These are phyloP conservation scores for Talaromyces sp. DNA, from an alignment of 2,329 filamentous ascomycete genomes.

Conservation along the genomic window DNA sequence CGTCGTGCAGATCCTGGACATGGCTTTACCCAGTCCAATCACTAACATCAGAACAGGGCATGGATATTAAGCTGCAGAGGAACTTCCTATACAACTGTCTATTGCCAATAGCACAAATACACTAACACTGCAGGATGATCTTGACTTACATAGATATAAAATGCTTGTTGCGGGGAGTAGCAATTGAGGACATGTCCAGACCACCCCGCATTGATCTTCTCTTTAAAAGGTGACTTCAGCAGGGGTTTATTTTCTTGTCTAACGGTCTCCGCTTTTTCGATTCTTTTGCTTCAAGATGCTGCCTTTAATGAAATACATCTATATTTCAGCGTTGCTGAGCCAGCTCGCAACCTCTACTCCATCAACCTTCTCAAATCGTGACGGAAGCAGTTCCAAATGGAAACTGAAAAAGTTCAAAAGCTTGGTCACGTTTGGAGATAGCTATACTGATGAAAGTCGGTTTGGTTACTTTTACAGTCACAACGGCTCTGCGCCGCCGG, in stretches of 20 bases:
- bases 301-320: not conserved
- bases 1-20: not conserved
- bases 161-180: not conserved
- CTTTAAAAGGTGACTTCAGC: not conserved
- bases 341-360: not conserved
- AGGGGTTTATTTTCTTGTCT: not conserved
- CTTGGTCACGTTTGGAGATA: slow-evolving; percentile 70
- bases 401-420: slow-evolving; percentile 56
- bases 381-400: slow-evolving; percentile 21
- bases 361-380: not conserved
- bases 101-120: not conserved
- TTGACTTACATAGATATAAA: not conserved
- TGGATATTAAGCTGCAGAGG: not conserved
- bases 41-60: not conserved
- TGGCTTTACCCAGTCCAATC: not conserved
- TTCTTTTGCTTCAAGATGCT: not conserved
- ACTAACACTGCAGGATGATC: not conserved
- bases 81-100: not conserved
- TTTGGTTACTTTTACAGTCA: slow-evolving; percentile 61
- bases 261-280: no score
- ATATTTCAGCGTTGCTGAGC: not conserved
- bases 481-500: slow-evolving; percentile 61
- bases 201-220: slow-evolving; percentile 3
- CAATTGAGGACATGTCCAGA: not conserved
- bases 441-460: slow-evolving; percentile 72